Base-by-base conservation (phyloP, 192 early-diverging fungal genomes). In the Coemansia sp. region DNA sequence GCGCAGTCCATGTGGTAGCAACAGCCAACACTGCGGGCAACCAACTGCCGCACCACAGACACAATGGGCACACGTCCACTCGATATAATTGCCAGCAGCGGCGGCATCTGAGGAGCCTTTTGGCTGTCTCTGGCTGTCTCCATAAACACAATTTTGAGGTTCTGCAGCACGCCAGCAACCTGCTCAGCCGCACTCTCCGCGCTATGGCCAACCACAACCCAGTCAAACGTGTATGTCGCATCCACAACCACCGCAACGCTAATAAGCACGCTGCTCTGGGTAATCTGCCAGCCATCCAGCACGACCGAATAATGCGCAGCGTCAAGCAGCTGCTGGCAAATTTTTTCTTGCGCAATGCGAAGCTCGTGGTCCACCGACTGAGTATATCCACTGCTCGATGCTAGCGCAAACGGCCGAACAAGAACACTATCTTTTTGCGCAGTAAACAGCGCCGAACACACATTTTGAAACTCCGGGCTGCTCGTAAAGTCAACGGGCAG, bases 381-480 rank as follows among this genome's bases (percentile, higher is more conserved):
- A 12, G 11, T 12, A 14, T 66, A 66, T 54, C 14, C 28, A n/a
- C 19, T 22, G 17, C n/a, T 56, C 19, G 36, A n/a, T 0, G 31
- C 54, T 2, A 50, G 26, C 0, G 46, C 38, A 26, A 59, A 55
- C 23, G 65, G 65, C 36, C 49, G 21, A 11, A 20, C 38, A 14
- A 59, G 6, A 20, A 17, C 22, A 22, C 65, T 50, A 19, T 66
- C 65, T 4, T n/a, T 49, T 17, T 66, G 65, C 23, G 65, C 65
- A 6, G 25, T 51, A 20, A 53, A 66, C 8, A 38, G 5, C 4
- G 65, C 57, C 17, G 14, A 17, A 34, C 65, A 66, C 11, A 66
- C 34, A 14, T 50, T 20, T 11, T 8, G 57, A 37, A 66, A 66
- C 56, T 66, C 65, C 38, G 25, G 10, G 50, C 65, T 66, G 8